These are phyloP conservation scores for Backusella parvicylindrica DNA, from an alignment of 192 early-diverging fungal genomes.

Conservation along the genomic window DNA sequence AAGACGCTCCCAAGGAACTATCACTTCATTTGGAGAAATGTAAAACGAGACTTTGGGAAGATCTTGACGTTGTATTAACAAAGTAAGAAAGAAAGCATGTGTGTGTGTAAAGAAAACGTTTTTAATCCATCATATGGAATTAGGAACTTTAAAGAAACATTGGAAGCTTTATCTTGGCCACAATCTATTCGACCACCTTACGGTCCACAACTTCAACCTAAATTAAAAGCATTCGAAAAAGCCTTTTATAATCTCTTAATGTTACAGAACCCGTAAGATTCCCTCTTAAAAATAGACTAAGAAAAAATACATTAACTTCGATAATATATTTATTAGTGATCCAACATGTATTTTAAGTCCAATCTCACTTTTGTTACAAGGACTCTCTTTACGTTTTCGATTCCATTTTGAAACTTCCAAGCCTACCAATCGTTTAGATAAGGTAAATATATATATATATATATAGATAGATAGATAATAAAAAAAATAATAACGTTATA, in stretches of 20 bases:
- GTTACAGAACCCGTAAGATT: constrained; percentile 21
- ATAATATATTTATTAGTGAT: neutral
- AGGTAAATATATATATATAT: constrained; percentile 44
- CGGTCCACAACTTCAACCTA: constrained; percentile 18
- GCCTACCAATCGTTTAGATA: constrained; percentile 71
- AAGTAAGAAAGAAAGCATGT: constrained; percentile 28
- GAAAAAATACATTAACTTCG: too few relatives aligned
- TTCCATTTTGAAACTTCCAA: constrained; percentile 72
- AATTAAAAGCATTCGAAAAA: constrained; percentile 7
- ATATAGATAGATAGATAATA: neutral
- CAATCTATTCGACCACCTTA: constrained; percentile 14
- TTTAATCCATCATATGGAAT: neutral
- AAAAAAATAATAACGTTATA: neutral
- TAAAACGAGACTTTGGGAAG: constrained; percentile 38
- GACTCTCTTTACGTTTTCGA: constrained; percentile 62
- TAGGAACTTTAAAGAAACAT: constrained; percentile 16
- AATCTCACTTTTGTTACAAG: constrained; percentile 51
- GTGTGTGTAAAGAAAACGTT: neutral
- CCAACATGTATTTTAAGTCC: constrained; percentile 40
- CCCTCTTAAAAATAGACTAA: too few relatives aligned
- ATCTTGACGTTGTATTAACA: constrained; percentile 40
- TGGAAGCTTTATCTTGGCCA: constrained; percentile 16
- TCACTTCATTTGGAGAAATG: constrained; percentile 31
- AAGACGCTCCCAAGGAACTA: constrained; percentile 20
- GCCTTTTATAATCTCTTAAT: constrained; percentile 12